phyloP scores from a whole-genome alignment of 2,329 filamentous ascomycete species.

The Colletotrichum sidae region DNA sequence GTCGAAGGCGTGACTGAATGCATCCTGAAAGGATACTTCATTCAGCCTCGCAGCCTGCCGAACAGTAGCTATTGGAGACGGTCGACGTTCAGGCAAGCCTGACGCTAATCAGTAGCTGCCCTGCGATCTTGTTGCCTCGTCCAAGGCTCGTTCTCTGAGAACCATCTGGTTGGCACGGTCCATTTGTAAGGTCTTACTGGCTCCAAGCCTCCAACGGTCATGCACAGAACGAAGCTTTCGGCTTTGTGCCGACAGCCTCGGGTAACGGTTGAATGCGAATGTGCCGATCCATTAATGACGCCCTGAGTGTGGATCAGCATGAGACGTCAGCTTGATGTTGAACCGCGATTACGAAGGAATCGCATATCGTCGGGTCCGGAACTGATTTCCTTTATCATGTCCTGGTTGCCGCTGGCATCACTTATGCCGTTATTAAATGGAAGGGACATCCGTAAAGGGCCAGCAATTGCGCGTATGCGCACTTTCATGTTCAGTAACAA shows the following conservation, averaged over 20 bases:
- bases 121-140: constrained; percentile 61
- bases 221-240: constrained; percentile 44
- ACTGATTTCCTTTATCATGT: too few species aligned
- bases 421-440: too few species aligned
- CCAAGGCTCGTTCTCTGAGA: constrained; percentile 59
- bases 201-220: constrained; percentile 58
- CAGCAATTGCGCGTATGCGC: too few species aligned
- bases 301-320: too few species aligned
- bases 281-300: too few species aligned
- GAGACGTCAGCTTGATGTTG: too few species aligned
- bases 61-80: constrained; percentile 60
- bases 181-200: constrained; percentile 62
- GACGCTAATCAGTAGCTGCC: constrained; percentile 45
- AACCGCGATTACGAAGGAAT: too few species aligned
- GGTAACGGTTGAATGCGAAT: constrained; percentile 52
- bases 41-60: constrained; percentile 55
- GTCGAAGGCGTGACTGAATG: constrained; percentile 59
- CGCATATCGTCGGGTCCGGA: too few species aligned
- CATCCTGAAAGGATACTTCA: constrained; percentile 58
- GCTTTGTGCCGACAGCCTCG: too few species aligned
- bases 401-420: too few species aligned
- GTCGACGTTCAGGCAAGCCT: constrained; percentile 56
- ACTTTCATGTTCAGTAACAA: background rate
- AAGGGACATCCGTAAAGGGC: too few species aligned
- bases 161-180: constrained; percentile 66